Percentiles rank a stretch among this genome's conserved stretches.
Conservation (phyloP, 202 grass and related monocot species). For the Elaeis oleifera region DNA sequence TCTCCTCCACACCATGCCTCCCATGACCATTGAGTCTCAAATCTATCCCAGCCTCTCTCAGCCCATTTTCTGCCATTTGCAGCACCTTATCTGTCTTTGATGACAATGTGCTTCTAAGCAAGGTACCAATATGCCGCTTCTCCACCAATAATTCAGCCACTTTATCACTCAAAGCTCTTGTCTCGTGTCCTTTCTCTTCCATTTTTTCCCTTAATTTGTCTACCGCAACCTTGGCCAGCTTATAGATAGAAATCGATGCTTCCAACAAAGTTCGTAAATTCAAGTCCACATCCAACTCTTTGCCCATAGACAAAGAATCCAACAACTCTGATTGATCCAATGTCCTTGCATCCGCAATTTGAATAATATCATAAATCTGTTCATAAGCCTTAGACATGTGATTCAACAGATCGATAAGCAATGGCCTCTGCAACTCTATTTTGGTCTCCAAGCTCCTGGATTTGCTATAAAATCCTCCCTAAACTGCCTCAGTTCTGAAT, state of each 20-base stretch:
- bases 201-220: conserved; percentile 50
- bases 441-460: conserved; percentile 36
- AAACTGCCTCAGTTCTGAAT: conserved; percentile 35
- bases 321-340: conserved; percentile 26
- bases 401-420: conserved; percentile 61
- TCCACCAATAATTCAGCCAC: conserved; percentile 47
- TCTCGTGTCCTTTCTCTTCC: conserved; percentile 32
- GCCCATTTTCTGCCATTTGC: conserved; percentile 73
- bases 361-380: conserved; percentile 51
- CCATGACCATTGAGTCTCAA: conserved; percentile 40
- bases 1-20: conserved; percentile 39
- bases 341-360: conserved; percentile 26
- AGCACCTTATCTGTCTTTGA: conserved; percentile 59
- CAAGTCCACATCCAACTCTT: conserved; percentile 56
- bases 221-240: conserved; percentile 41
- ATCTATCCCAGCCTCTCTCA: conserved; percentile 74
- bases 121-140: conserved; percentile 78
- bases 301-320: conserved; percentile 63
- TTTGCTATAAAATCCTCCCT: conserved; percentile 28
- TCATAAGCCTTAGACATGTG: conserved; percentile 61
- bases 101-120: conserved; percentile 60
- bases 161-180: conserved; percentile 36
- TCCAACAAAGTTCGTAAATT: conserved; percentile 64
- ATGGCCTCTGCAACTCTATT: conserved; percentile 57
- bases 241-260: conserved; percentile 41